Base-by-base conservation (phyloP, 306 rosid species). In the Geum urbanum region DNA sequence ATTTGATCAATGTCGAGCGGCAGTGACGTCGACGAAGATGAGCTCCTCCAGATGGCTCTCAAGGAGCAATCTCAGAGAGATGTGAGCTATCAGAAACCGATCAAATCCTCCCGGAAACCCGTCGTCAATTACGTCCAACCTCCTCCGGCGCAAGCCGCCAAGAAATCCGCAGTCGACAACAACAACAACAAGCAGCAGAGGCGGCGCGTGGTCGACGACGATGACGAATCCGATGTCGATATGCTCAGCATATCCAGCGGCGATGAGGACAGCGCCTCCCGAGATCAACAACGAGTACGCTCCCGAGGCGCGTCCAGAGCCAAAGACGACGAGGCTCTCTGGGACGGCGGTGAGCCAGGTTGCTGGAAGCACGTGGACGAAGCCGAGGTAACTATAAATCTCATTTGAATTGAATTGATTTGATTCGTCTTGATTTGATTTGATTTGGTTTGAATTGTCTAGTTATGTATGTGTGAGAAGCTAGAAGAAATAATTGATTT, bases 211-310 rank as follows among this genome's bases (percentile, higher is more conserved):
- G 86, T 67, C 3, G 98, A 91, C 39, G 91, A 91, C 0, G 99
- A 94, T 43, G 99, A 94, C 7, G 99, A 91, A 79, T 94, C 99
- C 2, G 97, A 94, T 71, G 91, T 91, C 4, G 99, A 94, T 81
- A 86, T 94, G 99, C 95, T 94, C 71, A 94, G 99, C 80, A 94
- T 94, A 59, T 94, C 99, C 13, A 94, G 99, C 63, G 99, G 99
- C 15, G 99, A 94, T 5, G 99, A 91, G 69, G 99, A 94, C 56
- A 72, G 79, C 63, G 66, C 80, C 16, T 57, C 43, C 18, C 74
- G 57, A 44, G 84, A 76, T 75, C 81, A 64, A 68, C 74, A 46
- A 46, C 76, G 73, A 1, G 75, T 52, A 22, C 63, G 54, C 32
- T 66, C 24, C 75, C 72, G 27, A 2, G 78, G 73, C 24, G 97